Evolutionary conservation across 2,329 filamentous ascomycete species (phyloP), one percentile per base, ranked within the genome.

Genomic region (Phialophora chinensis): DNA sequence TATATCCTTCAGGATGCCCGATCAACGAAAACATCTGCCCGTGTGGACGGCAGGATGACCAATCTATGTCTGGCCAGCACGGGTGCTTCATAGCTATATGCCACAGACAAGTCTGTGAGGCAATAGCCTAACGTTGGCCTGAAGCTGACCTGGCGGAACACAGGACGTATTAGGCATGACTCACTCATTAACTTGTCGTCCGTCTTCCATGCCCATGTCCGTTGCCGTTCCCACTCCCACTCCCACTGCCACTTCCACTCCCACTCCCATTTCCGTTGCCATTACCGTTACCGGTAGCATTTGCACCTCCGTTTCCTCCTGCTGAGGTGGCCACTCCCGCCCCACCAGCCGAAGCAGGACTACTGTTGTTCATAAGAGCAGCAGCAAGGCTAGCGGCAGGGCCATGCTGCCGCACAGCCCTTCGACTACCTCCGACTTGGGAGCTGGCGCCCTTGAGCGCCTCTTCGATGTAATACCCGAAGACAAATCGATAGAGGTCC

Each of bases 401-500:
- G 11, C 29, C 53, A 20, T 31, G 42, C 25, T 57, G 59, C 50
- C 66, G 55, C 31, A 25, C 31, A 12, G 55, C 38, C 47, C 60
- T 50, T 29, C 66, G 44, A 17, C 33, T 52, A 10, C 25, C 52
- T 20, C 58, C 47, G 4, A 55, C 44, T 35, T 66, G 62, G 33
- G 60, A 49, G 11, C 42, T 53, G 23, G 33, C 49, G 4, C 60
- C 69, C 29, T 72, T 69, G 12, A 72, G 87, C 0, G 87, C 89
- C 73, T 97, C 93, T 63, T 97, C 92, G 17, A 92, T 79, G 56
- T 90, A 87, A 74, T 94, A 94, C 3, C 92, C 91, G 77, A 96
- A 96, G 2, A 97, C 92, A 49, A 94, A 84, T 61, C 87, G 86
- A 80, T 91, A 97, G 14, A 97, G 82, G 73, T 97, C 93, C 58